Percentiles rank a stretch among this genome's conserved stretches.
Evolutionary conservation across 163 green algal species (phyloP).

Genomic region (Scenedesmus sp.): DNA sequence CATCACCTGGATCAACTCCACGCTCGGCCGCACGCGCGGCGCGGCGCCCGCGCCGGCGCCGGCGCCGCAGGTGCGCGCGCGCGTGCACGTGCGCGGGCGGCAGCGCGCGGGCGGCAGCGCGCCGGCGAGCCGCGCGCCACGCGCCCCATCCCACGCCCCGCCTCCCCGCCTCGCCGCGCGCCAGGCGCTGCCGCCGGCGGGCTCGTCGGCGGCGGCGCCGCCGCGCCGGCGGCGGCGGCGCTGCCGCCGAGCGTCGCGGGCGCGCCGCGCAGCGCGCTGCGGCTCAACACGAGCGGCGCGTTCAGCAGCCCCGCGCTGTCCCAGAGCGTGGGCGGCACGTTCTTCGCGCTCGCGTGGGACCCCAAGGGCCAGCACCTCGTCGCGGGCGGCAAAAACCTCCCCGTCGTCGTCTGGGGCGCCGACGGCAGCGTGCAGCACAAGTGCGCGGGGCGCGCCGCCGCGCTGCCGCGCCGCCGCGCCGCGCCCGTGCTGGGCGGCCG

Average conservation of each 20-base stretch:
- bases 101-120: too few species aligned
- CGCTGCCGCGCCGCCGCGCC: background rate
- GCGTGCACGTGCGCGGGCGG: too few species aligned
- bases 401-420: conserved; percentile 20
- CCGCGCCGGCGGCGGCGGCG: background rate
- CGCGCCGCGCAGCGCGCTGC: background rate
- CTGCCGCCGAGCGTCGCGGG: background rate
- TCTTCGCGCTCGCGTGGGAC: conserved; percentile 31
- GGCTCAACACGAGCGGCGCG: background rate
- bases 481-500: background rate
- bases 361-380: conserved; percentile 28
- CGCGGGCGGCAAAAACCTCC: conserved; percentile 27
- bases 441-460: conserved; percentile 39
- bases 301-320: background rate
- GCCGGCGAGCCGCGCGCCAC: too few species aligned
- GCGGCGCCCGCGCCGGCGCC: background rate
- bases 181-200: too few species aligned
- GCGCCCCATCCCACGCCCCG: too few species aligned
- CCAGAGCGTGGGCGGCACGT: background rate
- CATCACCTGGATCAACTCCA: conserved; percentile 62
- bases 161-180: too few species aligned
- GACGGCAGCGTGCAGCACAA: conserved; percentile 17
- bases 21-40: background rate
- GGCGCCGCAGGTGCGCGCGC: background rate
- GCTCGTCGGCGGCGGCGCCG: too few species aligned